Evolutionary conservation across 306 rosid species (phyloP), one percentile per base, ranked within the genome.

Genomic region (Trifolium fragiferum): DNA sequence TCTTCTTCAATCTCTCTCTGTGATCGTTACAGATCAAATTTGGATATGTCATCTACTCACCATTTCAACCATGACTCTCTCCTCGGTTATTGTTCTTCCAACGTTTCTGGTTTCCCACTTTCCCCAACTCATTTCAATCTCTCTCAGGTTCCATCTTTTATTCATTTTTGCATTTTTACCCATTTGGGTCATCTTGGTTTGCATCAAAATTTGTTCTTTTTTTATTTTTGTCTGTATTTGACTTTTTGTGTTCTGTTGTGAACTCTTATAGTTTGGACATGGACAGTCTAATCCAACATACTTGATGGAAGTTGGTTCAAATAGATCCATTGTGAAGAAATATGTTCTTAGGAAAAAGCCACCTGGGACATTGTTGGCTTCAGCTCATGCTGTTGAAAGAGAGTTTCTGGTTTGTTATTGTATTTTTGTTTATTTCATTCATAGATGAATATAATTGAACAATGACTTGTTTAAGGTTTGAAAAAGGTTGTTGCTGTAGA

Each of bases 341-440:
- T 94, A 87, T 72, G 99, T 94, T 76, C 77, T 94, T 74, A 88
- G 99, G 67, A 94, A 94, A 90, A 94, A 90, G 78, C 97, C 99
- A 61, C 76, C 96, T 0, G 97, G 99, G 76, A 72, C 60, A 60
- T 72, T 94, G 87, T 87, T 90, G 18, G 83, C 87, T 33, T 94
- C 96, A 40, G 99, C 99, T 80, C 99, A 94, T 74, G 99, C 97
- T 44, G 92, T 94, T 1, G 97, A 94, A 53, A 88, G 99, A 84
- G 99, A 94, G 63, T 94, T 92, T 84, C 83, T 83, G 99, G 99
- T 94, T 73, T 76, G n/a, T n/a, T n/a, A n/a, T n/a, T n/a, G 51
- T 70, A 41, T 40, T 27, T 18, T 21, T 46, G 7, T 3, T 43
- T 8, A 3, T 8, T 58, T 58, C 18, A 27, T 27, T 58, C 50